These are phyloP conservation scores for Suhomyces bribrorum DNA, from an alignment of 1,139 yeast genomes.

Conservation along the genomic window DNA sequence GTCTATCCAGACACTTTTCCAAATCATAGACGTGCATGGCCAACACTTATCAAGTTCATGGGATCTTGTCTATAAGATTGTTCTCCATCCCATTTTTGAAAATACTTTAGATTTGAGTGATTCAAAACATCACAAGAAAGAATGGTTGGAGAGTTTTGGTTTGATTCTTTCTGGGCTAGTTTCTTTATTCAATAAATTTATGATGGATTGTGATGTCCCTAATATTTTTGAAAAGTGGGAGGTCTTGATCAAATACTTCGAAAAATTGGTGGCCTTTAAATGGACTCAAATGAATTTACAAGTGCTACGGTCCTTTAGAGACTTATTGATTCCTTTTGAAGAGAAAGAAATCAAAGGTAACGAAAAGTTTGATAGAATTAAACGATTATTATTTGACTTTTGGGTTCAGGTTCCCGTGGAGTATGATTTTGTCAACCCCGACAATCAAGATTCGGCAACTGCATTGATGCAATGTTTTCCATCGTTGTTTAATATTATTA, in stretches of 20 bases:
- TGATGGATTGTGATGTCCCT: conserved; percentile 28
- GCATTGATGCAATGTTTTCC: conserved; percentile 54
- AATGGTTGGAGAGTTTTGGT: conserved; percentile 58
- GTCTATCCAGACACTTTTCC: conserved; percentile 82
- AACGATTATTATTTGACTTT: conserved; percentile 53
- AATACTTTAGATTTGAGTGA: conserved; percentile 17
- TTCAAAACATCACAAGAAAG: conserved; percentile 25
- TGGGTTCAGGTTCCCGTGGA: conserved; percentile 65
- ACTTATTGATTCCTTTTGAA: conserved; percentile 35
- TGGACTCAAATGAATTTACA: conserved; percentile 51
- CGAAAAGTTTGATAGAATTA: conserved; percentile 23
- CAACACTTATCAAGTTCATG: conserved; percentile 52
- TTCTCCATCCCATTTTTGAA: conserved; percentile 38
- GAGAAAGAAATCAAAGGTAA: not conserved
- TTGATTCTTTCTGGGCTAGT: conserved; percentile 62
- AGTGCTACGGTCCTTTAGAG: conserved; percentile 54
- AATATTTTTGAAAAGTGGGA: conserved; percentile 40
- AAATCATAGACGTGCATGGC: conserved; percentile 81
- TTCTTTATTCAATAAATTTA: conserved; percentile 48
- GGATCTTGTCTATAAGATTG: conserved; percentile 54
- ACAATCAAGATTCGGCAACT: conserved; percentile 59
- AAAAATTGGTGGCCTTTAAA: conserved; percentile 36
- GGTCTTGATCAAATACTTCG: conserved; percentile 51
- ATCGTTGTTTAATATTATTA: conserved; percentile 40
- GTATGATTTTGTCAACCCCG: conserved; percentile 55